Conservation (phyloP, 2,329 filamentous ascomycete genomes). For the Alternaria sp. region DNA sequence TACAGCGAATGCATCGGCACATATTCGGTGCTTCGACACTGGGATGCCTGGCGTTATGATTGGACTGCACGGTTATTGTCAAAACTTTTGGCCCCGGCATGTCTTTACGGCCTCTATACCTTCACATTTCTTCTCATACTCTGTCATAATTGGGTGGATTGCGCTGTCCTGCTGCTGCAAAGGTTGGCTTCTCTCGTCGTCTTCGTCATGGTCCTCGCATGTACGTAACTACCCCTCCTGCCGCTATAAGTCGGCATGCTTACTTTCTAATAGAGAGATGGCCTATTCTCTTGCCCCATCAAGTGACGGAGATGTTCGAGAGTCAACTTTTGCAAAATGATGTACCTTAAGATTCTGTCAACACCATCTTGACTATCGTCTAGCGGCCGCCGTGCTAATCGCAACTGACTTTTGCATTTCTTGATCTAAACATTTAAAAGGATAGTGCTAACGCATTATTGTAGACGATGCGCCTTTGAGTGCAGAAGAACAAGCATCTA, state of each 20-base stretch:
- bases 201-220: conserved; percentile 57
- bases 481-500: conserved; percentile 67
- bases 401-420: not conserved
- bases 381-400: conserved; percentile 32
- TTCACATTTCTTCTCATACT: conserved; percentile 34
- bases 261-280: conserved; percentile 56
- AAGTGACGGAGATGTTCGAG: conserved; percentile 54
- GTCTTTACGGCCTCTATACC: conserved; percentile 47
- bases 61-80: conserved; percentile 37
- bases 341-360: conserved; percentile 41
- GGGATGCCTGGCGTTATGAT: conserved; percentile 51
- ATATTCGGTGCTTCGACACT: conserved; percentile 42
- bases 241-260: conserved; percentile 52
- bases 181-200: conserved; percentile 54
- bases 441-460: conserved; percentile 55
- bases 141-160: conserved; percentile 43
- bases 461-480: conserved; percentile 69
- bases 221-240: conserved; percentile 56
- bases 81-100: conserved; percentile 43
- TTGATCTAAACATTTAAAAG: conserved; percentile 5
- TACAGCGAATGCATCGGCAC: conserved; percentile 53
- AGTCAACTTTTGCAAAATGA: conserved; percentile 39
- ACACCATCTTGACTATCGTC: conserved; percentile 25
- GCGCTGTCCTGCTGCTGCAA: conserved; percentile 48
- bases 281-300: conserved; percentile 45